Conservation (phyloP, 192 early-diverging fungal species). For the Backusella westeae region DNA sequence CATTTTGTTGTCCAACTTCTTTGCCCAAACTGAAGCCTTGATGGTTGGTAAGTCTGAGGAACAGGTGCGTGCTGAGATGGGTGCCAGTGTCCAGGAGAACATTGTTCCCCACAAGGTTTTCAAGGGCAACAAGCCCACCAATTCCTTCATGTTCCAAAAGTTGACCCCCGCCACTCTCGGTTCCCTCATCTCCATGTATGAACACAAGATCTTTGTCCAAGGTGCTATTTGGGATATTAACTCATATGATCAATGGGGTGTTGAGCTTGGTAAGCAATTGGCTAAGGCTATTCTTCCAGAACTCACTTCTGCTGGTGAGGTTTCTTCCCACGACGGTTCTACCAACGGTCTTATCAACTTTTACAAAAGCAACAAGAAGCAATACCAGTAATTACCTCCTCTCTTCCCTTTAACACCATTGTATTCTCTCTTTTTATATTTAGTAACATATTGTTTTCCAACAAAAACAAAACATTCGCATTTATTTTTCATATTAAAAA, state of each 20-base stretch:
- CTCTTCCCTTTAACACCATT: not conserved
- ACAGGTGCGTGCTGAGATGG: constrained; percentile 80
- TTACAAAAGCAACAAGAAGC: constrained; percentile 63
- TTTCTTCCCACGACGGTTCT: constrained; percentile 82
- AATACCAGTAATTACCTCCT: not conserved
- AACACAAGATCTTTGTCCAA: constrained; percentile 99
- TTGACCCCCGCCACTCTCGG: constrained; percentile 90
- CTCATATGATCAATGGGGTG: constrained; percentile 94
- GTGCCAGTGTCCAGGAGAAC: constrained; percentile 57
- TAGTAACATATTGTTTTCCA: not conserved
- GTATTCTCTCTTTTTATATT: not conserved
- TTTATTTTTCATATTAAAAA: constrained; percentile 4
- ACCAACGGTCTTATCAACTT: constrained; percentile 98
- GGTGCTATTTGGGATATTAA: constrained; percentile 98
- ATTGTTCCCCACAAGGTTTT: constrained; percentile 97
- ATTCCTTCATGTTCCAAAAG: constrained; percentile 92
- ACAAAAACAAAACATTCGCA: constrained; percentile 6
- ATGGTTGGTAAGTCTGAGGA: constrained; percentile 89
- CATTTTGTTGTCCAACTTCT: constrained; percentile 98
- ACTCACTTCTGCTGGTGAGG: constrained; percentile 55
- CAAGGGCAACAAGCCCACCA: constrained; percentile 95
- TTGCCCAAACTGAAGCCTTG: constrained; percentile 98
- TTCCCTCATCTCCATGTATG: constrained; percentile 93
- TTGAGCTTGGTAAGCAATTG: constrained; percentile 98
- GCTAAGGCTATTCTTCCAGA: constrained; percentile 96